Percentiles rank a stretch among this genome's conserved stretches.
phyloP scores from a whole-genome alignment of 306 rosid genomes.

The Coriaria nepalensis region DNA sequence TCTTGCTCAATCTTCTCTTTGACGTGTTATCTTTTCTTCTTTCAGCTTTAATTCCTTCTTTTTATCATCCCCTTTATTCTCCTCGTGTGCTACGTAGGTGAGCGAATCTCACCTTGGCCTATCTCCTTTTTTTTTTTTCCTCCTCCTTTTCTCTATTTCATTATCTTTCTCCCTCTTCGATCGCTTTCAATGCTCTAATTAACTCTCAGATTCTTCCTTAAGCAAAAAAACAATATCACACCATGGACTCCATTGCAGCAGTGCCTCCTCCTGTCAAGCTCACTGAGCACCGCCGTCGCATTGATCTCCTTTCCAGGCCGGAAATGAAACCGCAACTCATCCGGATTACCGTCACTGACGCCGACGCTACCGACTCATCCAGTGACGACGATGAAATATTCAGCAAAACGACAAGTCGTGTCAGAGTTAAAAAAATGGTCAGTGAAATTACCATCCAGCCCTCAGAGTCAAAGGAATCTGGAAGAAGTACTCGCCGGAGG shows the following conservation, averaged over 20 bases:
- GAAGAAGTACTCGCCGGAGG: slow-evolving; percentile 14
- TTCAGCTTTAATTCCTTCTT: slow-evolving; percentile 17
- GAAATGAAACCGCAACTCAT: slow-evolving; percentile 29
- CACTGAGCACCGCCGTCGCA: slow-evolving; percentile 36
- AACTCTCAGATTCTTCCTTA: background rate
- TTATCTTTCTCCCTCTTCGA: slow-evolving; percentile 10
- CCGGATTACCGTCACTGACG: slow-evolving; percentile 51
- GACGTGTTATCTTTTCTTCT: slow-evolving; percentile 10
- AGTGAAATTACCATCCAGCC: slow-evolving; percentile 49
- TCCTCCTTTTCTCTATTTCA: slow-evolving; percentile 4
- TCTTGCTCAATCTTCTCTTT: slow-evolving; percentile 24
- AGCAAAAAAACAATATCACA: slow-evolving; percentile 12
- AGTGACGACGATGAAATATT: slow-evolving; percentile 41
- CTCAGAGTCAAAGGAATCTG: slow-evolving; percentile 8
- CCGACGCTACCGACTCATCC: slow-evolving; percentile 75
- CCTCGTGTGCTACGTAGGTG: slow-evolving; percentile 19
- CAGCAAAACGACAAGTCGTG: slow-evolving; percentile 8
- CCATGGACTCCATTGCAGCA: background rate
- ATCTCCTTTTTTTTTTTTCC: background rate
- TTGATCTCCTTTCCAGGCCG: slow-evolving; percentile 20
- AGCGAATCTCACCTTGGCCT: slow-evolving; percentile 19
- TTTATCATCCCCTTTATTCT: slow-evolving; percentile 16
- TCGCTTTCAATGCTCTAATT: slow-evolving; percentile 27
- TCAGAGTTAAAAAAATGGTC: slow-evolving; percentile 36
- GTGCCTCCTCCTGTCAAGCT: slow-evolving; percentile 19